These are phyloP conservation scores for Euptelea pleiosperma DNA, from an alignment of 164 flowering plant species.

Conservation along the genomic window DNA sequence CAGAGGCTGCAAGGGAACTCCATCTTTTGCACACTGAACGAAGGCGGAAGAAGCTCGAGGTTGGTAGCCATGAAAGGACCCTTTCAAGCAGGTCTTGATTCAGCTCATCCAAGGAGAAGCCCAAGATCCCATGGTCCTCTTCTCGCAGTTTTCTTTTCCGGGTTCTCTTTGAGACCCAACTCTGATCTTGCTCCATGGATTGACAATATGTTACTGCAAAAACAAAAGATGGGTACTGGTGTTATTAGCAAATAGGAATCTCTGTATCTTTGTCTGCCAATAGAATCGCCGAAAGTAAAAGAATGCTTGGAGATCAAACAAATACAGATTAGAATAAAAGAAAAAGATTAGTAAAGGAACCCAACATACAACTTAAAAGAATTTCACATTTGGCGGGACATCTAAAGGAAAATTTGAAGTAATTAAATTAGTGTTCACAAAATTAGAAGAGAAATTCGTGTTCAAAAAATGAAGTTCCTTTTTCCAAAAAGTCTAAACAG, in stretches of 20 bases:
- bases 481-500: no score
- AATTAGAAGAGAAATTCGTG: no score
- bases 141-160: constrained; percentile 32
- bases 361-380: neutral
- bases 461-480: no score
- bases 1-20: constrained; percentile 55
- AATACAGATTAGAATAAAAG: neutral
- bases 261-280: neutral
- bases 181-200: constrained; percentile 27
- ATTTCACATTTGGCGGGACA: neutral
- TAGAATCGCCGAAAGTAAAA: constrained; percentile 18
- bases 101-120: constrained; percentile 46
- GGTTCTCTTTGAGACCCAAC: neutral
- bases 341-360: neutral
- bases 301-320: constrained; percentile 16
- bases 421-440: no score
- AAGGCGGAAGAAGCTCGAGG: constrained; percentile 58
- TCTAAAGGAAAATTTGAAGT: no score
- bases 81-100: constrained; percentile 63
- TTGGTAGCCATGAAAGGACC: constrained; percentile 72
- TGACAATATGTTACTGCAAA: constrained; percentile 14
- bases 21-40: constrained; percentile 79
- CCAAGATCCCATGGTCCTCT: constrained; percentile 8
- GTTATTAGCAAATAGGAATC: constrained; percentile 7
- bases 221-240: neutral